Conservation (phyloP, 306 rosid species). For the Sesbania bispinosa region DNA sequence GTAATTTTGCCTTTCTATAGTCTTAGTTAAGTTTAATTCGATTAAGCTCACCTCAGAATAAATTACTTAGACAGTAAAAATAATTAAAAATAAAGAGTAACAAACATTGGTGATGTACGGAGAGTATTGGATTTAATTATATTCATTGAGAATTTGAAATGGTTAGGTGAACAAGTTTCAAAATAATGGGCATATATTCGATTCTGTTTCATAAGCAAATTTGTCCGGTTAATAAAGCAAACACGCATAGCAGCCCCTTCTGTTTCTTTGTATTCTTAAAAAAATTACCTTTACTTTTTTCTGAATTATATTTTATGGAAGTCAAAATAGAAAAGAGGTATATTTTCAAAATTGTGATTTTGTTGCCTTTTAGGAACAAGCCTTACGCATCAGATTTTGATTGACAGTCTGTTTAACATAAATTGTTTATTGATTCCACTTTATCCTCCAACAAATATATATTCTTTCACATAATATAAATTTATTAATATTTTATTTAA, state of each 20-base stretch:
- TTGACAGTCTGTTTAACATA: background rate
- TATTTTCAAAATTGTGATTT: background rate
- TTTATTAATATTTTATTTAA: too few relatives aligned
- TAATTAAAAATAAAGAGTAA: background rate
- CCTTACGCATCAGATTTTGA: background rate
- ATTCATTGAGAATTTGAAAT: background rate
- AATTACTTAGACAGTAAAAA: background rate
- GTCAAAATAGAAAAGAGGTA: background rate
- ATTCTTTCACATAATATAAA: too few relatives aligned
- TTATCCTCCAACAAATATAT: background rate
- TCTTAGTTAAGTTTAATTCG: background rate
- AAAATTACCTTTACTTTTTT: background rate
- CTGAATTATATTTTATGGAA: background rate
- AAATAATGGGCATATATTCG: slow-evolving; percentile 1
- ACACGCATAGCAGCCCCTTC: background rate
- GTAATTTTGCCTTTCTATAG: background rate
- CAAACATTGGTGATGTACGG: background rate
- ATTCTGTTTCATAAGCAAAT: slow-evolving; percentile 35
- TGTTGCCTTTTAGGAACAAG: background rate
- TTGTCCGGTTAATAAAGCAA: slow-evolving; percentile 26
- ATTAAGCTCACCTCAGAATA: background rate
- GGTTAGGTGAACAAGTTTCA: slow-evolving; percentile 35
- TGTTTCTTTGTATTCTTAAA: background rate
- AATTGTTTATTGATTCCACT: background rate
- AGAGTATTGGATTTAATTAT: background rate